Evolutionary conservation across 306 rosid species (phyloP).

Genomic region (Astragalus membranaceus): DNA sequence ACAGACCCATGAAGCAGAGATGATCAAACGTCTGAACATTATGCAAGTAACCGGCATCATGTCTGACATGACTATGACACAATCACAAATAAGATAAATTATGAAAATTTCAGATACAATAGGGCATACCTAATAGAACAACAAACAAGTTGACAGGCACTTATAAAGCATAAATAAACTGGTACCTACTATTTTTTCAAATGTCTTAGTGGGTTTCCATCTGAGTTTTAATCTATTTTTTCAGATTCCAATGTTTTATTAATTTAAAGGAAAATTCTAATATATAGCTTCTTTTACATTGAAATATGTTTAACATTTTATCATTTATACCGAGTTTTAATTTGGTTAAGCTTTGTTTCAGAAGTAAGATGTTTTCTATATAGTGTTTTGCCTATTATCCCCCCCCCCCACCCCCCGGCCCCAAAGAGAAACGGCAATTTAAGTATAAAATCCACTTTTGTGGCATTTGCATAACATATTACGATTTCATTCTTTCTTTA

Average conservation of each 20-base stretch:
- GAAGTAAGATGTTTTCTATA: background rate
- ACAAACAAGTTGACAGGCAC: background rate
- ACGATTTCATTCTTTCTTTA: background rate
- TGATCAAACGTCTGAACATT: background rate
- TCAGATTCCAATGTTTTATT: background rate
- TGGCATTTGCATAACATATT: background rate
- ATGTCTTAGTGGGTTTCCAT: background rate
- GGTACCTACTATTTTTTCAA: background rate
- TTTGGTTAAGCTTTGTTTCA: background rate
- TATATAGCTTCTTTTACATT: background rate
- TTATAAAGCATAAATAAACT: background rate
- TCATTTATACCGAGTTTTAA: background rate
- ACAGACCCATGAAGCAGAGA: background rate
- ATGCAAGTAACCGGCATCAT: background rate
- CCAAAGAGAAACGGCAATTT: too few species aligned
- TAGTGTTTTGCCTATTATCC: conserved; percentile 25
- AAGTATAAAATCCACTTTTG: background rate
- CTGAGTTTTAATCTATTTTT: background rate
- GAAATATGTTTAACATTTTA: background rate
- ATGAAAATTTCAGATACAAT: background rate
- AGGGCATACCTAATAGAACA: background rate
- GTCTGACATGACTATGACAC: background rate
- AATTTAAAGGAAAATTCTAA: background rate
- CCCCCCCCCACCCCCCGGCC: background rate
- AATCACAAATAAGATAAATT: background rate